Evolutionary conservation across 108 stramenopile genomes (phyloP), one percentile per base, ranked within the genome.

Genomic region (Parietichytrium sp.): DNA sequence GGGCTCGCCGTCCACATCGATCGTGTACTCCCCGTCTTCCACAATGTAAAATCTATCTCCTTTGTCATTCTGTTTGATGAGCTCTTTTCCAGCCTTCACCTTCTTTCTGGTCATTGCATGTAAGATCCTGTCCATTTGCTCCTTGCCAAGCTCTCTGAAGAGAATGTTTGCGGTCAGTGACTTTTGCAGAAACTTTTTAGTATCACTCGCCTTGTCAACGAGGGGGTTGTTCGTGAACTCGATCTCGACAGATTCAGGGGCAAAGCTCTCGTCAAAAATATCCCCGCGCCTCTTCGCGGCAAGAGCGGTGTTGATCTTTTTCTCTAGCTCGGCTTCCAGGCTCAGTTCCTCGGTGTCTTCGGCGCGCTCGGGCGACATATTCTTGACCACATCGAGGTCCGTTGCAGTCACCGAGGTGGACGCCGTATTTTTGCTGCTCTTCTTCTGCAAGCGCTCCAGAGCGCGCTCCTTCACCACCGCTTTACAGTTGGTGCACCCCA

Each of bases 11-110:
- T 48, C 27, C 7, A 82, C 83, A 8, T 54, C 51, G 33, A 52
- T 48, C 38, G 77, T 77, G 49, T 93, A 93, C 16, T 82, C 87
- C 51, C 96, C 96, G 80, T 95, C 93, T 29, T 93, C 91, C 13
- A 97, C 80, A 79, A 97, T 94, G 91, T 94, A 97, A 82, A 95
- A 97, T 15, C 92, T 93, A 82, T 95, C 93, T 10, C 96, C 96
- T 50, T 92, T 91, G 89, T 97, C 96, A 29, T 95, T 95, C 85
- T 93, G 89, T 26, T 83, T 85, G 54, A 93, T 88, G 82, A 87
- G 93, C 53, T 93, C 87, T 20, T 93, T 92, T 25, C 94, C 96
- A 3, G 16, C 30, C 13, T 16, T 36, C 3, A 77, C 30, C 8
- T 10, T 31, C 55, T 15, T 27, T 6, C 13, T 31, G 47, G 81